Evolutionary conservation across 805 yeast genomes (phyloP).

Genomic region (Ogataea philodendri): DNA sequence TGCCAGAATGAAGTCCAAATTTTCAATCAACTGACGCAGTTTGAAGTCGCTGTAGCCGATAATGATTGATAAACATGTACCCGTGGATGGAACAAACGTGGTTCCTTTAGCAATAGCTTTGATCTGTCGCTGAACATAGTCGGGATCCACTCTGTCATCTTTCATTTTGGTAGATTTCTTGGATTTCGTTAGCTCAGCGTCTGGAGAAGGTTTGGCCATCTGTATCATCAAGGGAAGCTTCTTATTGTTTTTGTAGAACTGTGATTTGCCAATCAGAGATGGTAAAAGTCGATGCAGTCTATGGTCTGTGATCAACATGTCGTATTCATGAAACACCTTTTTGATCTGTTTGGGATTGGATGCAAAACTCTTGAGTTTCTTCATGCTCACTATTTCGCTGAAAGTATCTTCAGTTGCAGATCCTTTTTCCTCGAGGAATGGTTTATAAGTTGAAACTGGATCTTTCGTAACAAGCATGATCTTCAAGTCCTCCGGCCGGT

Average conservation of each 20-base stretch:
- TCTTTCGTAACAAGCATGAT: constrained; percentile 71
- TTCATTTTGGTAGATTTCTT: constrained; percentile 43
- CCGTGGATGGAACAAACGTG: constrained; percentile 56
- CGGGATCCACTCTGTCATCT: constrained; percentile 63
- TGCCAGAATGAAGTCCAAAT: constrained; percentile 48
- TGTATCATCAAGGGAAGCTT: constrained; percentile 68
- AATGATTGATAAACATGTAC: constrained; percentile 57
- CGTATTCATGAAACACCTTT: constrained; percentile 58
- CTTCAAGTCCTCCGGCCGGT: constrained; percentile 46
- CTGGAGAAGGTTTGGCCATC: constrained; percentile 46
- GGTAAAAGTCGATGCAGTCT: constrained; percentile 64
- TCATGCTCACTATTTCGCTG: constrained; percentile 58
- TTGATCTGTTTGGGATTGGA: constrained; percentile 44
- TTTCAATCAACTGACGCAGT: constrained; percentile 43
- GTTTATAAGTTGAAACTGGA: constrained; percentile 58
- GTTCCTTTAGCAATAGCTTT: constrained; percentile 64
- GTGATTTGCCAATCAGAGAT: constrained; percentile 49
- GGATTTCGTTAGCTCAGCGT: constrained; percentile 30
- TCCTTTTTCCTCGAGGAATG: constrained; percentile 45
- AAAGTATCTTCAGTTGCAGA: constrained; percentile 61
- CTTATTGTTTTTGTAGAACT: constrained; percentile 61
- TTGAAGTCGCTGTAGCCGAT: constrained; percentile 56
- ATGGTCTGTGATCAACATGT: constrained; percentile 66
- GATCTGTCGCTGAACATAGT: constrained; percentile 62
- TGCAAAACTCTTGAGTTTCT: constrained; percentile 49